phyloP scores from a whole-genome alignment of 768 basidiomycete genomes.

The Asterophora lycoperdoides region DNA sequence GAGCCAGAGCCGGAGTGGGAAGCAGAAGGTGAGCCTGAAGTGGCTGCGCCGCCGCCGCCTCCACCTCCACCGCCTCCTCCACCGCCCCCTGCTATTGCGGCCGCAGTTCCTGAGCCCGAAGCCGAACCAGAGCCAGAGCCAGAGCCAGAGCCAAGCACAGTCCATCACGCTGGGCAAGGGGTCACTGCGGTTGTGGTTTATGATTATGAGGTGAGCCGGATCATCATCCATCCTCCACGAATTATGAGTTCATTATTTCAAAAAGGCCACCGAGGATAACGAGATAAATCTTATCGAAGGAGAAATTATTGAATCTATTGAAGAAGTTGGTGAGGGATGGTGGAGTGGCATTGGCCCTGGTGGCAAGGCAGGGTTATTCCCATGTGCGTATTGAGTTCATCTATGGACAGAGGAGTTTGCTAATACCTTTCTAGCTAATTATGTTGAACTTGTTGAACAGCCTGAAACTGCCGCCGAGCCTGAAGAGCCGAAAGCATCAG shows the following conservation, averaged over 20 bases:
- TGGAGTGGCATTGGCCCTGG: constrained; percentile 74
- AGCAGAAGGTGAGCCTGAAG: constrained; percentile 11
- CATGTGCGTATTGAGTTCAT: constrained; percentile 44
- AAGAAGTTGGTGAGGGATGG: constrained; percentile 88
- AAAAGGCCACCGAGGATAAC: constrained; percentile 76
- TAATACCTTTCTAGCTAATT: constrained; percentile 57
- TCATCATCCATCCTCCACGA: not conserved
- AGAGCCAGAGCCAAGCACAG: constrained; percentile 18
- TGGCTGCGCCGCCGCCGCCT: not conserved
- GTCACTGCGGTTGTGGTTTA: constrained; percentile 73
- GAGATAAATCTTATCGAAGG: constrained; percentile 80
- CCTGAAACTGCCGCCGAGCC: constrained; percentile 32
- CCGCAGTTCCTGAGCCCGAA: not conserved
- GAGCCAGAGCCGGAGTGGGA: constrained; percentile 39
- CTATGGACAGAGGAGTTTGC: not conserved
- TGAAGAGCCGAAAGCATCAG: constrained; percentile 35
- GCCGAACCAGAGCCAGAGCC: constrained; percentile 37
- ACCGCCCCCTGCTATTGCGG: not conserved
- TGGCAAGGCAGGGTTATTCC: constrained; percentile 83
- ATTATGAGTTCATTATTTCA: not conserved
- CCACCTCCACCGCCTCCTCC: constrained; percentile 4
- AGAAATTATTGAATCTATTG: constrained; percentile 76
- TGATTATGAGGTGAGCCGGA: constrained; percentile 61
- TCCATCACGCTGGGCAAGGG: constrained; percentile 39
- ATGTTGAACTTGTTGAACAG: constrained; percentile 71